Percentiles rank a stretch among this genome's conserved stretches.
phyloP scores from a whole-genome alignment of 1,284 basidiomycete genomes.

The Entoloma clypeatum region DNA sequence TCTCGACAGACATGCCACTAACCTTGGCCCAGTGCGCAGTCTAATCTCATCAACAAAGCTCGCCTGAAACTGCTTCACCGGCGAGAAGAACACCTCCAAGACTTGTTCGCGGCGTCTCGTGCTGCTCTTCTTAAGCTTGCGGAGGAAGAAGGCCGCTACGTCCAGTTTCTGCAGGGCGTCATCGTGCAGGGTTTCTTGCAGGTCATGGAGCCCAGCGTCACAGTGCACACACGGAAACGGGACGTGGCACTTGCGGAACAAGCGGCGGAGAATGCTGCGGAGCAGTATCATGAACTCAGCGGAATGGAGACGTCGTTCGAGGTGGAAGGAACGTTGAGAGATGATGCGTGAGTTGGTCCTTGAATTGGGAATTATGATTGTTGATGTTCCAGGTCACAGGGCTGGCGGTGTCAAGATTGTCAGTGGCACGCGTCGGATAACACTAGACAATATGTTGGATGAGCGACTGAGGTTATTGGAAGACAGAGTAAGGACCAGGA shows the following conservation, averaged over 20 bases:
- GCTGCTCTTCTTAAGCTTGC: slow-evolving; percentile 61
- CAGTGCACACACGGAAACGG: slow-evolving; percentile 57
- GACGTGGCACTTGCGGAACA: slow-evolving; percentile 56
- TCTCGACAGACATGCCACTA: slow-evolving; percentile 6
- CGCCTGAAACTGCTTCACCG: slow-evolving; percentile 88
- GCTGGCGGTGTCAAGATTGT: slow-evolving; percentile 82
- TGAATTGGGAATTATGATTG: neutral
- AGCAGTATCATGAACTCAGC: slow-evolving; percentile 70
- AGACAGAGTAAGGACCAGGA: slow-evolving; percentile 85
- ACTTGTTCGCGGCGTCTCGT: slow-evolving; percentile 80
- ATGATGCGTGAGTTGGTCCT: slow-evolving; percentile 59
- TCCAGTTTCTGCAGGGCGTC: slow-evolving; percentile 74
- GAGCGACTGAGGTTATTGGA: slow-evolving; percentile 85
- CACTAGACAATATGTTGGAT: slow-evolving; percentile 88
- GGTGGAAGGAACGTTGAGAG: slow-evolving; percentile 64
- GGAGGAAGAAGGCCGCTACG: slow-evolving; percentile 69
- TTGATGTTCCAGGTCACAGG: slow-evolving; percentile 33
- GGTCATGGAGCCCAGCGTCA: slow-evolving; percentile 68
- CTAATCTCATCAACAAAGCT: slow-evolving; percentile 94
- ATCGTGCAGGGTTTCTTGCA: slow-evolving; percentile 77
- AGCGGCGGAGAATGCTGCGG: slow-evolving; percentile 61
- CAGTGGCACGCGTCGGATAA: slow-evolving; percentile 74
- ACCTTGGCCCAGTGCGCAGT: slow-evolving; percentile 70
- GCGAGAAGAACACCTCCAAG: slow-evolving; percentile 90
- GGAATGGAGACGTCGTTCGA: slow-evolving; percentile 63